Conservation (phyloP, 441 rosid species). For the Gossypium armourianum region DNA sequence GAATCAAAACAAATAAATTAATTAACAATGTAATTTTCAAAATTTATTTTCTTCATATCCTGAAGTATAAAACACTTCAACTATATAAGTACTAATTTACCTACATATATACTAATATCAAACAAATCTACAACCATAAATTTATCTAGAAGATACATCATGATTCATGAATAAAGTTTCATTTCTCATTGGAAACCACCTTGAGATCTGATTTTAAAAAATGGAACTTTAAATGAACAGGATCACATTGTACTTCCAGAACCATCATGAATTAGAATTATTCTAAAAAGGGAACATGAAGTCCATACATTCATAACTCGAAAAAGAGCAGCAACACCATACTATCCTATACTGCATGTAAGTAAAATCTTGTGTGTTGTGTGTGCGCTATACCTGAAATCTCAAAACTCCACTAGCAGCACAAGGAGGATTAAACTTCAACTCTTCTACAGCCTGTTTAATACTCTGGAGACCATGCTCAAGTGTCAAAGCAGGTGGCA, state of each 20-base stretch:
- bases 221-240: neutral
- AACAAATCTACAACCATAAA: neutral
- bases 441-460: constrained; percentile 42
- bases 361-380: neutral
- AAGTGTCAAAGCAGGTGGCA: constrained; percentile 71
- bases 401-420: constrained; percentile 50
- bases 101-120: neutral
- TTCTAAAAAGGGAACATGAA: neutral
- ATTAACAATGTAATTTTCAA: neutral
- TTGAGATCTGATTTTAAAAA: neutral
- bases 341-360: neutral
- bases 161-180: neutral
- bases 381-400: constrained; percentile 43
- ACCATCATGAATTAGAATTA: neutral
- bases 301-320: neutral
- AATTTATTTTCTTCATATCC: neutral
- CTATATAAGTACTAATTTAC: neutral
- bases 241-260: neutral
- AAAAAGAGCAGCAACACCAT: neutral
- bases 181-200: neutral
- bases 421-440: constrained; percentile 53
- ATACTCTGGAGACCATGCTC: constrained; percentile 51
- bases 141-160: neutral
- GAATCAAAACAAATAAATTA: neutral
- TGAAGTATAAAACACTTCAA: constrained; percentile 5